phyloP scores from a whole-genome alignment of 2,329 filamentous ascomycete species.

The Graphium sp. region DNA sequence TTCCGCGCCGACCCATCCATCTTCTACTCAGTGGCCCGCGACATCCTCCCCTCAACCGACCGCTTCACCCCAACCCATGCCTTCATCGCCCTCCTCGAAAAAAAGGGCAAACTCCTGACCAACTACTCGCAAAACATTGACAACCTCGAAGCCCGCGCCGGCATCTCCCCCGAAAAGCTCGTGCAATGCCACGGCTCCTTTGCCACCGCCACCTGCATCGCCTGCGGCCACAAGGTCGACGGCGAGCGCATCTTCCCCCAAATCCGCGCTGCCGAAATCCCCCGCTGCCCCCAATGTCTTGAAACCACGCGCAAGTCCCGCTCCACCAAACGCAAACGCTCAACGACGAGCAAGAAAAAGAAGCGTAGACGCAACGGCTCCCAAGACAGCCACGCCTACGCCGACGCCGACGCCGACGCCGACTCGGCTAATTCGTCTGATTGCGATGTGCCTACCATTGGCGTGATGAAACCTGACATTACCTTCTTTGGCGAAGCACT shows the following conservation, averaged over 20 bases:
- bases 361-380: conserved; percentile 17
- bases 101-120: conserved; percentile 76
- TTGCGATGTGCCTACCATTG: conserved; percentile 43
- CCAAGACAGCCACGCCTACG: no score
- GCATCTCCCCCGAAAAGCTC: conserved; percentile 63
- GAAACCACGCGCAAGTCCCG: conserved; percentile 29
- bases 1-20: conserved; percentile 77
- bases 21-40: conserved; percentile 83
- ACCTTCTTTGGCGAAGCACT: conserved; percentile 93
- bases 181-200: conserved; percentile 96
- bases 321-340: conserved; percentile 20
- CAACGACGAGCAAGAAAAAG: conserved; percentile 19
- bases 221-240: conserved; percentile 56
- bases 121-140: conserved; percentile 99
- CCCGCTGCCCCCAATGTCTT: conserved; percentile 63
- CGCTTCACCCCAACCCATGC: conserved; percentile 83
- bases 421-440: conserved; percentile 26
- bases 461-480: conserved; percentile 94
- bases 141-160: conserved; percentile 79
- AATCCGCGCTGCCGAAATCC: conserved; percentile 59
- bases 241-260: conserved; percentile 69
- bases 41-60: conserved; percentile 69
- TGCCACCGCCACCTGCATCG: conserved; percentile 76
- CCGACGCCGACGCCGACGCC: conserved; percentile 14
- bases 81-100: conserved; percentile 80